Conservation (phyloP, 805 yeast genomes). For the Tetrapisispora pingtungensis region DNA sequence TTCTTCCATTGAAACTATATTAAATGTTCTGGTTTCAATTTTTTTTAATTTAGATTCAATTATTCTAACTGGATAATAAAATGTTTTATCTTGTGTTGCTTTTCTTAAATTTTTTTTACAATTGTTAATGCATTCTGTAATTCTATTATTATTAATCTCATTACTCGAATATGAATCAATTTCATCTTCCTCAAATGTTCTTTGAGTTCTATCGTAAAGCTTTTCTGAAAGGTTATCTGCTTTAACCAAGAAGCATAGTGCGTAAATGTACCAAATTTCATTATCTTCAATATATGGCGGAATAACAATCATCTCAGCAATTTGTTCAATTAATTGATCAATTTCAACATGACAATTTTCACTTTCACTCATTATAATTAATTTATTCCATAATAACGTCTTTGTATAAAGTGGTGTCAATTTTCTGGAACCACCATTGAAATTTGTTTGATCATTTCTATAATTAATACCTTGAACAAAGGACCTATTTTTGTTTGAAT, state of each 20-base stretch:
- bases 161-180: background rate
- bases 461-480: constrained; percentile 19
- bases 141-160: background rate
- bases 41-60: background rate
- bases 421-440: constrained; percentile 22
- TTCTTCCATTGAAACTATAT: background rate
- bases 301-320: constrained; percentile 20
- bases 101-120: constrained; percentile 2
- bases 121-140: background rate
- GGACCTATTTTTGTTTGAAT: constrained; percentile 13
- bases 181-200: background rate
- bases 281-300: constrained; percentile 30
- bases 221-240: constrained; percentile 14
- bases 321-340: constrained; percentile 16
- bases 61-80: background rate
- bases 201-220: background rate
- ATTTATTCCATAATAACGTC: constrained; percentile 22
- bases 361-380: constrained; percentile 1
- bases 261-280: constrained; percentile 25
- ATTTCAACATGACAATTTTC: constrained; percentile 2
- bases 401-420: constrained; percentile 22
- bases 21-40: background rate
- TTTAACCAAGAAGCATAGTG: constrained; percentile 19
- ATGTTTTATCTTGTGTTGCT: background rate
- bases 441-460: constrained; percentile 19